These are phyloP conservation scores for Cordia subcordata DNA, from an alignment of 257 asterid species.

Conservation along the genomic window DNA sequence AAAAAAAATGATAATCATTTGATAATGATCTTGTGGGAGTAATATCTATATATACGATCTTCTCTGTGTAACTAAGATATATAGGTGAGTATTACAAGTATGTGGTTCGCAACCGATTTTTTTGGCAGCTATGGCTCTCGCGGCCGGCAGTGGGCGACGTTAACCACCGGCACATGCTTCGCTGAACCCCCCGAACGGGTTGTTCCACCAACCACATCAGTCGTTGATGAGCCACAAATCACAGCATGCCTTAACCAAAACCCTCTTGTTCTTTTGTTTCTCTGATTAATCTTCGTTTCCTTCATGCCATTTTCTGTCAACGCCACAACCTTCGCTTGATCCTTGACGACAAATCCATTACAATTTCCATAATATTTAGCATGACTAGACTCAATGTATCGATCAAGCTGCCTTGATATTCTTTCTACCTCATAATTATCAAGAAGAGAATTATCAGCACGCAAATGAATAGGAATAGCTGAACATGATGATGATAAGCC, in stretches of 20 bases:
- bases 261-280: slow-evolving; percentile 17
- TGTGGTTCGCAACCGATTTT: no score
- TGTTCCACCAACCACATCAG: slow-evolving; percentile 10
- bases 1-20: no score
- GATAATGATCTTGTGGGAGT: no score
- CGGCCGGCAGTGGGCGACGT: background rate
- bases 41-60: no score
- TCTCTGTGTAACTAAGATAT: no score
- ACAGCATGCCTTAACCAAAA: slow-evolving; percentile 28
- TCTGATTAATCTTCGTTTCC: slow-evolving; percentile 5
- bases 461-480: background rate
- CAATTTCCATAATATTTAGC: slow-evolving; percentile 1
- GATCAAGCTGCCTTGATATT: slow-evolving; percentile 49
- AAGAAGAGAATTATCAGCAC: slow-evolving; percentile 39
- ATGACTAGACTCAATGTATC: slow-evolving; percentile 36
- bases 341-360: background rate
- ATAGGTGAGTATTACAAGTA: no score
- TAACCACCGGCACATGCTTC: slow-evolving; percentile 13
- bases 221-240: slow-evolving; percentile 32
- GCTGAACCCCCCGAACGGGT: slow-evolving; percentile 7
- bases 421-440: slow-evolving; percentile 56
- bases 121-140: background rate
- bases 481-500: background rate
- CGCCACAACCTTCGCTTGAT: background rate
- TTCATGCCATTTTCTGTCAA: slow-evolving; percentile 11